A percentile compares a stretch with the other conserved stretches of the same genome.
These are phyloP conservation scores for Beauveria varroae DNA, from an alignment of 2,329 filamentous ascomycete genomes.

Conservation along the genomic window DNA sequence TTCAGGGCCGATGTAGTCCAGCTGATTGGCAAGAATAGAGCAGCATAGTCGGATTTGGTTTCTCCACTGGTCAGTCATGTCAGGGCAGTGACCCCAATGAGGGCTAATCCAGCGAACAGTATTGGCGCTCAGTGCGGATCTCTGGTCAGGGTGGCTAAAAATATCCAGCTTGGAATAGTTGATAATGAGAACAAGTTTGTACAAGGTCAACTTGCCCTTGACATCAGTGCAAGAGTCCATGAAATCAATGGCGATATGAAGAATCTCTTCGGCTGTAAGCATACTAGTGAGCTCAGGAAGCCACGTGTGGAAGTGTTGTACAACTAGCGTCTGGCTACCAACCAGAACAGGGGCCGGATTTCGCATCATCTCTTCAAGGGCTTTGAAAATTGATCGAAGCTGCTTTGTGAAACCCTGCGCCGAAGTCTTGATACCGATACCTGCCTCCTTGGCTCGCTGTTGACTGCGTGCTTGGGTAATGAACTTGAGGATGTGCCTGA, in stretches of 20 bases:
- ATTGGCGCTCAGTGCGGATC: slow-evolving; percentile 65
- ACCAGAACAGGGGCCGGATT: slow-evolving; percentile 79
- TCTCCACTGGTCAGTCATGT: slow-evolving; percentile 77
- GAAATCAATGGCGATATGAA: slow-evolving; percentile 87
- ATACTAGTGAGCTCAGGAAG: slow-evolving; percentile 79
- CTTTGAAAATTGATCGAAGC: slow-evolving; percentile 79
- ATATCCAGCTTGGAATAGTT: slow-evolving; percentile 80
- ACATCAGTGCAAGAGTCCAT: slow-evolving; percentile 84
- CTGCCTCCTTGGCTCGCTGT: slow-evolving; percentile 81
- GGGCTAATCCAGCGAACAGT: slow-evolving; percentile 87
- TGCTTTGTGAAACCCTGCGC: slow-evolving; percentile 72
- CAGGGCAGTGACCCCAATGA: slow-evolving; percentile 75
- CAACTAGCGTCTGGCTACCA: slow-evolving; percentile 87
- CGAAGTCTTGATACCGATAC: slow-evolving; percentile 72
- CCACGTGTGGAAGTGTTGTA: slow-evolving; percentile 97
- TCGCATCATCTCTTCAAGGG: slow-evolving; percentile 82
- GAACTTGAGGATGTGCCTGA: slow-evolving; percentile 86
- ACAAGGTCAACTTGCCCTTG: slow-evolving; percentile 84
- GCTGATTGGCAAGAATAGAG: slow-evolving; percentile 81
- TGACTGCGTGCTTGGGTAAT: slow-evolving; percentile 83
- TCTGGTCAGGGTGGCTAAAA: slow-evolving; percentile 72
- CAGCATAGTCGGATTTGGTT: slow-evolving; percentile 92
- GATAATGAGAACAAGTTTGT: slow-evolving; percentile 87
- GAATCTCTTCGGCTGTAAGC: slow-evolving; percentile 73
- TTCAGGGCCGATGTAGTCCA: slow-evolving; percentile 68